Percentiles rank a stretch among this genome's conserved stretches.
These are phyloP conservation scores for Dictyostelium firmibasis DNA, from an alignment of 78 protist species.

Conservation along the genomic window DNA sequence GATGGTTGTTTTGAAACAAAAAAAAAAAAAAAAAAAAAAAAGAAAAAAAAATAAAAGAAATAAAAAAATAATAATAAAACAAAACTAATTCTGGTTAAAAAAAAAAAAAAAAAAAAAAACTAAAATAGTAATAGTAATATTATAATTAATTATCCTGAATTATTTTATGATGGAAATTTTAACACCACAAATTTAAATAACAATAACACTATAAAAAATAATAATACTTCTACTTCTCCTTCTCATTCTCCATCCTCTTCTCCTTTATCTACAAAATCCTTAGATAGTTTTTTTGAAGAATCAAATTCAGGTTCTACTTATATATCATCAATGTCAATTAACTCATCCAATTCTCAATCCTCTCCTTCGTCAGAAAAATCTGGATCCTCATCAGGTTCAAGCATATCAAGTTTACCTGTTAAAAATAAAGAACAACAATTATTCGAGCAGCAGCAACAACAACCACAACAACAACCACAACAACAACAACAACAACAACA, in stretches of 20 bases:
- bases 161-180: neutral
- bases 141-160: no score
- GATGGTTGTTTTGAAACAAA: neutral
- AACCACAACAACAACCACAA: no score
- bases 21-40: no score
- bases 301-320: neutral
- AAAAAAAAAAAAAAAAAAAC: no score
- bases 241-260: neutral
- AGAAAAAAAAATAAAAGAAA: no score
- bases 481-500: neutral
- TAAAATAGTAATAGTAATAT: no score
- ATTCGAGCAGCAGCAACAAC: no score
- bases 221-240: neutral
- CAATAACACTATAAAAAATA: no score
- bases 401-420: no score
- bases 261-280: neutral
- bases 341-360: neutral
- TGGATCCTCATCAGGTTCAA: neutral
- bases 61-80: no score
- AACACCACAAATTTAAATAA: neutral
- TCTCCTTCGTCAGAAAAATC: neutral
- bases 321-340: neutral
- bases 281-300: neutral
- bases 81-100: no score
- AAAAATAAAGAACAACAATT: no score